Percentiles rank a stretch among this genome's conserved stretches.
These are phyloP conservation scores for Candida arabinofermentans DNA, from an alignment of 805 yeast genomes.

Conservation along the genomic window DNA sequence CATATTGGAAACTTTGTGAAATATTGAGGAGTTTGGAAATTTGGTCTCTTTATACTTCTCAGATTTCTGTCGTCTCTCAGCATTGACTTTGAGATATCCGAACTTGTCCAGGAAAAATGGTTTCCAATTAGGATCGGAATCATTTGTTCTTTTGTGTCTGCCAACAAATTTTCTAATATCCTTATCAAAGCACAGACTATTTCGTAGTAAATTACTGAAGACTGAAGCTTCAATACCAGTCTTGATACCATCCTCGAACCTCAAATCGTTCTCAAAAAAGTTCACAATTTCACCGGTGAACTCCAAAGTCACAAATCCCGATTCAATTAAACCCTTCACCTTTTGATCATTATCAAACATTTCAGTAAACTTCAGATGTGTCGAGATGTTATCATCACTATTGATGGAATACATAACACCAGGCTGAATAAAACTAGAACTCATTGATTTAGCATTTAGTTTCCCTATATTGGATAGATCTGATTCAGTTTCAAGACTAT, in stretches of 20 bases:
- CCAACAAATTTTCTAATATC: conserved; percentile 24
- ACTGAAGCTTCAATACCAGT: conserved; percentile 28
- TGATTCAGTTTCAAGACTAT: neutral
- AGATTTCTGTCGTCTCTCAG: conserved; percentile 2
- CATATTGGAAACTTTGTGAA: conserved; percentile 23
- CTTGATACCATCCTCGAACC: conserved; percentile 18
- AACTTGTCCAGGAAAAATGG: conserved; percentile 27
- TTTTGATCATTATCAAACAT: conserved; percentile 10
- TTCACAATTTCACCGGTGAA: conserved; percentile 30
- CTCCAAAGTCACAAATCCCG: conserved; percentile 15
- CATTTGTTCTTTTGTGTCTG: conserved; percentile 13
- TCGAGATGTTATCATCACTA: conserved; percentile 8
- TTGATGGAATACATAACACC: conserved; percentile 20
- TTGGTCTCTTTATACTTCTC: conserved; percentile 17
- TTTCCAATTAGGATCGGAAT: conserved; percentile 19
- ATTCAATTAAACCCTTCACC: conserved; percentile 20
- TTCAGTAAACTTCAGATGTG: conserved; percentile 20
- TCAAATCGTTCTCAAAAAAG: conserved; percentile 27
- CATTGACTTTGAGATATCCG: conserved; percentile 24
- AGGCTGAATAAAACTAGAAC: conserved; percentile 24
- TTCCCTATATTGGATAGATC: neutral
- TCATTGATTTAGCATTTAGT: neutral
- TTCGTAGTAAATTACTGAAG: conserved; percentile 27
- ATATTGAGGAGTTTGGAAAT: conserved; percentile 29
- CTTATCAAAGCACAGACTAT: conserved; percentile 24